phyloP scores from a whole-genome alignment of 2,329 filamentous ascomycete genomes.

The Neocucurbitaria cava region DNA sequence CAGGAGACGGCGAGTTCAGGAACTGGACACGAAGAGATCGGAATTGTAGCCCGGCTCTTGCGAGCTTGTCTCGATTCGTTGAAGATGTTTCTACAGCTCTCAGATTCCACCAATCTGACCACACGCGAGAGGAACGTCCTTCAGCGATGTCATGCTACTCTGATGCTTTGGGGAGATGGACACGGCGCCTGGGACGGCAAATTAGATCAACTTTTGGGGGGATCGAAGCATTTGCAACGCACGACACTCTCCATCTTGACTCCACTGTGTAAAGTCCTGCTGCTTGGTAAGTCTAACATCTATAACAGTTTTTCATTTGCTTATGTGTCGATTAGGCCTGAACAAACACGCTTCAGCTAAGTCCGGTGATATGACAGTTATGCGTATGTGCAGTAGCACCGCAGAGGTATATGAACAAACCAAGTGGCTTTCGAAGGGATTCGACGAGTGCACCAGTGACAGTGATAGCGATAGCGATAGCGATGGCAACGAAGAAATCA shows the following conservation, averaged over 20 bases:
- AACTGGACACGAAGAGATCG: constrained; percentile 1
- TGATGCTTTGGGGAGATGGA: constrained; percentile 27
- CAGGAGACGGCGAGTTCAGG: constrained; percentile 1
- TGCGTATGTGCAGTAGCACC: constrained; percentile 2
- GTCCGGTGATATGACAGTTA: neutral
- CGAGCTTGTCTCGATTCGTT: constrained; percentile 10
- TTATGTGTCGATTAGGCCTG: constrained; percentile 9
- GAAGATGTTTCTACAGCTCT: neutral
- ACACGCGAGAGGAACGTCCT: constrained; percentile 11
- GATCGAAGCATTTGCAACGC: constrained; percentile 16
- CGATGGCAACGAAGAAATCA: constrained; percentile 1
- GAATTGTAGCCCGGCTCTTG: constrained; percentile 11
- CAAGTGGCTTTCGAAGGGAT: constrained; percentile 12
- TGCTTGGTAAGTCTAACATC: constrained; percentile 7
- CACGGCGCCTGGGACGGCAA: constrained; percentile 14
- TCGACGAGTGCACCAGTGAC: neutral
- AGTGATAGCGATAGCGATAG: neutral
- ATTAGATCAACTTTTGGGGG: constrained; percentile 22
- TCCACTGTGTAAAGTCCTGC: constrained; percentile 7
- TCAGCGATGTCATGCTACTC: constrained; percentile 10
- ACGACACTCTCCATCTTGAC: constrained; percentile 20
- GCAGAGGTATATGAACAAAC: constrained; percentile 15
- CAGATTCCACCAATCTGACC: neutral
- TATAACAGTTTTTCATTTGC: neutral
- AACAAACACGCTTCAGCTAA: neutral